phyloP scores from a whole-genome alignment of 2,329 filamentous ascomycete species.

The Arachnomyces sp. region DNA sequence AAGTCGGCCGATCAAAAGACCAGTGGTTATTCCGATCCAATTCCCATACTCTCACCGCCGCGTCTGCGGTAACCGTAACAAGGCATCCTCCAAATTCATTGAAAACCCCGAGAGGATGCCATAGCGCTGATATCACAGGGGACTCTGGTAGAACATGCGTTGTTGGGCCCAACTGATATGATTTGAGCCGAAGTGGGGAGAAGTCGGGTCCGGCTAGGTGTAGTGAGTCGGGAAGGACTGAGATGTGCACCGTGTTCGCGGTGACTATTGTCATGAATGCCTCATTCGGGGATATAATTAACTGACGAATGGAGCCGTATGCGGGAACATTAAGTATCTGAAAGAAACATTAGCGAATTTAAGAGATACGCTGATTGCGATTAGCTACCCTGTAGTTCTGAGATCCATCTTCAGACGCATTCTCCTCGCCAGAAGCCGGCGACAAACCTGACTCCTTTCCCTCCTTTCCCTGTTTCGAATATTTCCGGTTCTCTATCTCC shows the following conservation, averaged over 20 bases:
- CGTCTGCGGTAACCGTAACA: slow-evolving; percentile 82
- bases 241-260: slow-evolving; percentile 78
- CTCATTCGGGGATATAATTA: slow-evolving; percentile 73
- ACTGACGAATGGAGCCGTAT: slow-evolving; percentile 74
- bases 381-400: slow-evolving; percentile 22
- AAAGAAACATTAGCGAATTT: slow-evolving; percentile 6
- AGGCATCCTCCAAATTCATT: slow-evolving; percentile 62
- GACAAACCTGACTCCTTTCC: slow-evolving; percentile 10
- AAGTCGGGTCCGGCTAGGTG: slow-evolving; percentile 64
- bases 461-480: slow-evolving; percentile 9
- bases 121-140: slow-evolving; percentile 71
- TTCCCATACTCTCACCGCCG: slow-evolving; percentile 85
- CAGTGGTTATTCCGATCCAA: slow-evolving; percentile 74
- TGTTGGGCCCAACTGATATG: slow-evolving; percentile 85
- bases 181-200: slow-evolving; percentile 68
- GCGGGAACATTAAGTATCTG: slow-evolving; percentile 71
- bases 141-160: slow-evolving; percentile 83
- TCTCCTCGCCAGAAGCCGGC: too few relatives aligned
- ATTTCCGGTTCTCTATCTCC: slow-evolving; percentile 19
- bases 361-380: neutral
- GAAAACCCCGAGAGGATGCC: slow-evolving; percentile 80
- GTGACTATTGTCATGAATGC: slow-evolving; percentile 81
- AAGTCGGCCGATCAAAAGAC: slow-evolving; percentile 75
- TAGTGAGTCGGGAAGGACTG: slow-evolving; percentile 71
- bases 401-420: too few relatives aligned